These are phyloP conservation scores for Prunus padus DNA, from an alignment of 306 rosid species.

Conservation along the genomic window DNA sequence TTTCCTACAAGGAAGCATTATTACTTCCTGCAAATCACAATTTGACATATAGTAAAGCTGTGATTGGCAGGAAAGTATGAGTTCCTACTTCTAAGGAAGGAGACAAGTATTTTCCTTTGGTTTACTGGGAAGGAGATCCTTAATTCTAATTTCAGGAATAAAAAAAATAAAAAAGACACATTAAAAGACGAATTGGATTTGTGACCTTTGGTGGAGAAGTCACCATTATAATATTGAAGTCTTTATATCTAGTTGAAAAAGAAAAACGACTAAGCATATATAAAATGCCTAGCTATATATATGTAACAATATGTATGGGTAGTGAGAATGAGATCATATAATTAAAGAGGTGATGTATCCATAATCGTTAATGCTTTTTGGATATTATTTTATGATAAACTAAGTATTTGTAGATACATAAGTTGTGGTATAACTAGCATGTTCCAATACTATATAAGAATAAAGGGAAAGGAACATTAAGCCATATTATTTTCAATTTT, in stretches of 20 bases:
- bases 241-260: not conserved
- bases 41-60: too few relatives aligned
- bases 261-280: not conserved
- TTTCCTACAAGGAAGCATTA: too few relatives aligned
- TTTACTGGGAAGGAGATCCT: too few relatives aligned
- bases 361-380: not conserved
- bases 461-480: not conserved
- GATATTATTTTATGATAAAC: not conserved
- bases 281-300: too few relatives aligned
- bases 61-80: too few relatives aligned
- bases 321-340: slow-evolving; percentile 2
- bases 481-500: not conserved
- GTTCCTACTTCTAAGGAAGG: too few relatives aligned
- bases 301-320: not conserved
- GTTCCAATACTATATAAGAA: not conserved
- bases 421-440: not conserved
- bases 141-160: too few relatives aligned
- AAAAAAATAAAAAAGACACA: too few relatives aligned
- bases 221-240: not conserved
- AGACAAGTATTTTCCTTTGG: too few relatives aligned
- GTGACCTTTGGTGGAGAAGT: not conserved
- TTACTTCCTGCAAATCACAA: too few relatives aligned
- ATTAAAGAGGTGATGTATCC: not conserved
- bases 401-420: not conserved
- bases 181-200: too few relatives aligned